Conservation (phyloP, 306 rosid species). For the Trifolium dubium region DNA sequence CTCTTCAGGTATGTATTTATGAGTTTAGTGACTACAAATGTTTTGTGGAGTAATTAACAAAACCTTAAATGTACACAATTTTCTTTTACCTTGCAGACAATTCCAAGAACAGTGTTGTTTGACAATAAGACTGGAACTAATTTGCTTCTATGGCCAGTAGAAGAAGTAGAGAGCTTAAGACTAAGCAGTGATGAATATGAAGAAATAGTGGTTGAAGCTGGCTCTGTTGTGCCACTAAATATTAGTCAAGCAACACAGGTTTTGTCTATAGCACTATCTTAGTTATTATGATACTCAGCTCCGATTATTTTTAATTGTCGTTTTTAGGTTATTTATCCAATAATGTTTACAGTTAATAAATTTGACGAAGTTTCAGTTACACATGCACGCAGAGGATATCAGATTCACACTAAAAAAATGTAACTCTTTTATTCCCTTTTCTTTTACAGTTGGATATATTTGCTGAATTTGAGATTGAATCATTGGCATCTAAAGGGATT, state of each 20-base stretch:
- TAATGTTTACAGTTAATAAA: too few relatives aligned
- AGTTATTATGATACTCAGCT: neutral
- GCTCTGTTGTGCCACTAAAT: slow-evolving; percentile 58
- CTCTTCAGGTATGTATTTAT: slow-evolving; percentile 61
- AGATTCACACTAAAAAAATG: too few relatives aligned
- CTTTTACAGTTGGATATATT: slow-evolving; percentile 63
- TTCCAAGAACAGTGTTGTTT: slow-evolving; percentile 74
- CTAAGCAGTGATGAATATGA: slow-evolving; percentile 52
- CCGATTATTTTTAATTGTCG: too few relatives aligned
- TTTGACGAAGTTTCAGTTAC: too few relatives aligned
- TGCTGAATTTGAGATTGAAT: slow-evolving; percentile 66
- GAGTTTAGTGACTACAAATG: neutral
- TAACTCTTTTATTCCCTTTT: neutral
- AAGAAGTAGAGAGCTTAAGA: slow-evolving; percentile 77
- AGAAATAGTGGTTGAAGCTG: slow-evolving; percentile 55
- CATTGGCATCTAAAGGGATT: slow-evolving; percentile 22
- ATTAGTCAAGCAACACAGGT: slow-evolving; percentile 74
- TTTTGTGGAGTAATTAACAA: neutral
- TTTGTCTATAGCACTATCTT: neutral
- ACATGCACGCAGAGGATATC: too few relatives aligned
- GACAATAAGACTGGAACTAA: slow-evolving; percentile 63
- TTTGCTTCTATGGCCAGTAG: slow-evolving; percentile 73
- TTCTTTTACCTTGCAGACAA: slow-evolving; percentile 47
- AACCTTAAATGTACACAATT: neutral
- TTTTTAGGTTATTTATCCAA: too few relatives aligned